phyloP scores from a whole-genome alignment of 1,139 yeast genomes.

The Saccharomyces hybrid region DNA sequence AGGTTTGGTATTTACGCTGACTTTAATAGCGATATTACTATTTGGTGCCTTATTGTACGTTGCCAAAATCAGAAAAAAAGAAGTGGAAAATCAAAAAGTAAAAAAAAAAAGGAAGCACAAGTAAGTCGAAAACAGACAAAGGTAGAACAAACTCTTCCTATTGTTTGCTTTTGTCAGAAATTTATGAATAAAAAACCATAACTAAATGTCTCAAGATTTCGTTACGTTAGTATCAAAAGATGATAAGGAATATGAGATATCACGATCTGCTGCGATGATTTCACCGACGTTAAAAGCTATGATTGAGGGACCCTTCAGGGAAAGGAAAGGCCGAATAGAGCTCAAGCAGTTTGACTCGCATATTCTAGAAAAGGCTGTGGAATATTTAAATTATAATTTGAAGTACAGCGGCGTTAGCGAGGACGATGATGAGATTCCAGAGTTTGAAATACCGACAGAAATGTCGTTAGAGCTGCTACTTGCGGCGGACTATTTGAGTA shows the following conservation, averaged over 20 bases:
- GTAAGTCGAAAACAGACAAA: background rate
- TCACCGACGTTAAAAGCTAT: slow-evolving; percentile 72
- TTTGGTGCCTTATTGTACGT: background rate
- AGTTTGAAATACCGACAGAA: slow-evolving; percentile 87
- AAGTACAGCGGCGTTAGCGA: slow-evolving; percentile 56
- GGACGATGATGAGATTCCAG: slow-evolving; percentile 54
- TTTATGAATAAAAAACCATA: background rate
- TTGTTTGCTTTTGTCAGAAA: background rate
- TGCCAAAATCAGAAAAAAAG: background rate
- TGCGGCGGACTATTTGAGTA: slow-evolving; percentile 82
- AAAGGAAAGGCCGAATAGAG: slow-evolving; percentile 34
- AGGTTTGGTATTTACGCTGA: background rate
- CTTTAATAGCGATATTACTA: background rate
- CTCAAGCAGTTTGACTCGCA: slow-evolving; percentile 56
- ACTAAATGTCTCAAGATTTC: slow-evolving; percentile 30
- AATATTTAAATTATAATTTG: slow-evolving; percentile 70
- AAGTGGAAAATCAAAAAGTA: too few relatives aligned
- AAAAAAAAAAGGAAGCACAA: background rate
- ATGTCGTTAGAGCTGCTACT: slow-evolving; percentile 85
- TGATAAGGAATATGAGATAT: slow-evolving; percentile 54
- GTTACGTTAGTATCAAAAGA: slow-evolving; percentile 75
- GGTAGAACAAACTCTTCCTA: too few relatives aligned
- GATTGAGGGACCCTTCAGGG: slow-evolving; percentile 36
- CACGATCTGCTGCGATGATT: slow-evolving; percentile 72
- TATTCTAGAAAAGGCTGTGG: slow-evolving; percentile 73